Conservation (phyloP, 2,329 filamentous ascomycete species). For the Sordariomycetes sp. region DNA sequence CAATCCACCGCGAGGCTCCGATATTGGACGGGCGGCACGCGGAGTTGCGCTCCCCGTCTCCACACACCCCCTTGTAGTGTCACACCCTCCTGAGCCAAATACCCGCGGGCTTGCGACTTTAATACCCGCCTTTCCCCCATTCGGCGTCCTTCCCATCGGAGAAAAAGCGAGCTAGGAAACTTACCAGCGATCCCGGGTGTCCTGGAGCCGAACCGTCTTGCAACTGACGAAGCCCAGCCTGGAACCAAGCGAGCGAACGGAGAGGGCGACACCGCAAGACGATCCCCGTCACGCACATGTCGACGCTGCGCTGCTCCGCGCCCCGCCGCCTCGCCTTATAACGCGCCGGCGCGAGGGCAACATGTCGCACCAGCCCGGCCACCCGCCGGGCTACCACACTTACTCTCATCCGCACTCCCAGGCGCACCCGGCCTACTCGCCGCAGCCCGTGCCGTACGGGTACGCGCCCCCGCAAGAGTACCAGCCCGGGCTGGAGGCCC, state of each 20-base stretch:
- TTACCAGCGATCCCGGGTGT: too few relatives aligned
- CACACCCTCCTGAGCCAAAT: not conserved
- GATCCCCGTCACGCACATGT: not conserved
- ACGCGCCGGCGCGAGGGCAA: not conserved
- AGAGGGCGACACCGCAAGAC: not conserved
- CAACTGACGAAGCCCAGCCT: too few relatives aligned
- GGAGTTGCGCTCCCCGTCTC: too few relatives aligned
- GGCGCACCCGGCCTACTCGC: slow-evolving; percentile 8
- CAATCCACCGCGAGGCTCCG: too few relatives aligned
- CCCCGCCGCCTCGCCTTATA: not conserved
- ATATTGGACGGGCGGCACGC: too few relatives aligned
- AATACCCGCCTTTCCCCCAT: not conserved
- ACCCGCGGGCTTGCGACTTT: not conserved
- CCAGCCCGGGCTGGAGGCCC: not conserved
- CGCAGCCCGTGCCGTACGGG: slow-evolving; percentile 16
- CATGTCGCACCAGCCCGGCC: slow-evolving; percentile 7
- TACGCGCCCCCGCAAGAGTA: not conserved
- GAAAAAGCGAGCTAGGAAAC: not conserved
- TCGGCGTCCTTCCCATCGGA: not conserved
- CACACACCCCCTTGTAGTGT: not conserved
- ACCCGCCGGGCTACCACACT: slow-evolving; percentile 10
- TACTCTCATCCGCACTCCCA: slow-evolving; percentile 8
- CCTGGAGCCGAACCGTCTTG: too few relatives aligned
- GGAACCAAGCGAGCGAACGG: not conserved
- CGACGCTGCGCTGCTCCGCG: not conserved